A percentile compares a stretch with the other conserved stretches of the same genome.
Evolutionary conservation across 169 alveolate species (phyloP).

Genomic region (Eimeria maxima): DNA sequence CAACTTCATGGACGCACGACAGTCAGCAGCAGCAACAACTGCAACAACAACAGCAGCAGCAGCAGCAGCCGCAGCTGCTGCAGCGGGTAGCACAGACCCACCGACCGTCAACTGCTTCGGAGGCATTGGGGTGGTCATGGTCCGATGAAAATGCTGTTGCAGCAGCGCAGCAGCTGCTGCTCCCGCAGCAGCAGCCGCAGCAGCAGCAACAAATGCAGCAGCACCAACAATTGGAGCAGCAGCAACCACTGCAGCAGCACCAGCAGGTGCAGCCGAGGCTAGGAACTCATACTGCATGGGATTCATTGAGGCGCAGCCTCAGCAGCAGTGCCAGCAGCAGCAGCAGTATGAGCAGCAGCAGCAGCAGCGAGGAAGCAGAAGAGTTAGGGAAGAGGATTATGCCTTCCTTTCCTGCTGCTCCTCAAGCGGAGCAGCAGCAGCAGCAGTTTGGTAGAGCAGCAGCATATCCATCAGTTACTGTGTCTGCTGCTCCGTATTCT

Average conservation of each 20-base stretch:
- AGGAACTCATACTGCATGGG: not conserved
- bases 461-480: not conserved
- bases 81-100: conserved; percentile 19
- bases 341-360: conserved; percentile 38
- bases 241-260: not conserved
- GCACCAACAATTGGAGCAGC: not conserved
- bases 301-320: not conserved
- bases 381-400: not conserved
- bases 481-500: not conserved
- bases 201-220: conserved; percentile 25
- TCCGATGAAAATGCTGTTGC: conserved; percentile 54
- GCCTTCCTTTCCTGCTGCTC: not conserved
- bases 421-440: not conserved
- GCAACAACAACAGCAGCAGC: conserved; percentile 56
- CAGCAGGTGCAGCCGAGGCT: not conserved
- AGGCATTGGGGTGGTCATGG: conserved; percentile 63
- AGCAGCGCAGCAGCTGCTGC: conserved; percentile 73
- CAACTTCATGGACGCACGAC: conserved; percentile 18
- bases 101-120: conserved; percentile 49
- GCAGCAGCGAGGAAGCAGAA: conserved; percentile 33
- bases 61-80: conserved; percentile 59
- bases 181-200: conserved; percentile 68
- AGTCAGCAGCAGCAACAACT: conserved; percentile 66
- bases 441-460: conserved; percentile 22
- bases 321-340: conserved; percentile 40